Evolutionary conservation across 73 alveolate species (phyloP).

Genomic region (Tetrahymena borealis): DNA sequence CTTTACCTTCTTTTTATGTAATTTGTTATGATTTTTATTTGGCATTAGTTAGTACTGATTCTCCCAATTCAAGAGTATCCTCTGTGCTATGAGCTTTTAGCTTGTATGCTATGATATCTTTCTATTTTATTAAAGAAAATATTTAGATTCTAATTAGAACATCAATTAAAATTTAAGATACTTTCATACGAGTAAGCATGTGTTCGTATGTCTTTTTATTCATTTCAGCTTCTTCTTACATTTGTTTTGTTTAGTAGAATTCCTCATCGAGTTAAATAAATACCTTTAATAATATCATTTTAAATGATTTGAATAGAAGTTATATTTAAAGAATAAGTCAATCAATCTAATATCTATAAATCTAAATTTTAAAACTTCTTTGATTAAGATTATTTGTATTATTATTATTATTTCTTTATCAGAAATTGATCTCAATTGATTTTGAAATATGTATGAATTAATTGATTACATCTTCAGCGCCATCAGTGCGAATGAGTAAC

Average conservation of each 20-base stretch:
- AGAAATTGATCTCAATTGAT: neutral
- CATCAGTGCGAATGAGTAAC: neutral
- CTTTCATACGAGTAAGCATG: constrained; percentile 35
- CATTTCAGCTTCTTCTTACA: neutral
- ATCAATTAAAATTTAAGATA: no score
- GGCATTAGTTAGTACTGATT: constrained; percentile 1
- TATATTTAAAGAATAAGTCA: no score
- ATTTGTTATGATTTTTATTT: neutral
- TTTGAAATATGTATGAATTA: no score
- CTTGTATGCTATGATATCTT: neutral
- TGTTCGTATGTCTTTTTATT: constrained; percentile 25
- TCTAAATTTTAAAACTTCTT: neutral
- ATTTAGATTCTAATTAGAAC: neutral
- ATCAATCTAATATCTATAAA: neutral
- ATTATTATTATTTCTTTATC: neutral
- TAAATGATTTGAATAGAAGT: neutral
- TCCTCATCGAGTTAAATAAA: neutral
- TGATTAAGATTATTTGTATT: neutral
- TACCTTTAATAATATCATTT: neutral
- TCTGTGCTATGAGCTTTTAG: neutral
- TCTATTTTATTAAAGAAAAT: neutral
- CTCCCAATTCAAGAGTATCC: constrained; percentile 9
- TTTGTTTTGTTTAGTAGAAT: neutral
- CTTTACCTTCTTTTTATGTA: neutral
- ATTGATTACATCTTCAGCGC: neutral